A percentile compares a stretch with the other conserved stretches of the same genome.
These are phyloP conservation scores for Hypoxylon sp. DNA, from an alignment of 2,329 filamentous ascomycete species.

Conservation along the genomic window DNA sequence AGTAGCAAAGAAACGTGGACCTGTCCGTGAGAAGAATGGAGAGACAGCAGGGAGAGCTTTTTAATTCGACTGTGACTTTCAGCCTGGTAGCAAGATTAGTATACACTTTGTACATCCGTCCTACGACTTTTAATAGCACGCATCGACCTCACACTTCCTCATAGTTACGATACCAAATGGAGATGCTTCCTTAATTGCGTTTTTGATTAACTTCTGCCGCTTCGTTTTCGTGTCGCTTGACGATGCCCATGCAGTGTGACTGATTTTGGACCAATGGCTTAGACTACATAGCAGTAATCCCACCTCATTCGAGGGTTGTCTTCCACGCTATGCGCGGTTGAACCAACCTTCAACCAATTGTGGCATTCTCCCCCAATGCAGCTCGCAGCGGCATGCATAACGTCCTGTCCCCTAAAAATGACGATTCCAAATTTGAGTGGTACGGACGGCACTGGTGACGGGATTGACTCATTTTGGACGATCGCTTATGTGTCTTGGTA, in stretches of 20 bases:
- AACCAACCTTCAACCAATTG: constrained; percentile 24
- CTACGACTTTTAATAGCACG: constrained; percentile 47
- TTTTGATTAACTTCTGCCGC: constrained; percentile 17
- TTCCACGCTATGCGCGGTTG: constrained; percentile 35
- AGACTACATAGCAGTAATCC: constrained; percentile 10
- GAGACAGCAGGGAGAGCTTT: constrained; percentile 35
- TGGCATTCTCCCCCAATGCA: constrained; percentile 29
- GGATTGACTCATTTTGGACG: constrained; percentile 30
- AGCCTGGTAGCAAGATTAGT: constrained; percentile 44
- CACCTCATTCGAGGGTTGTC: constrained; percentile 28
- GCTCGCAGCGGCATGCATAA: constrained; percentile 34
- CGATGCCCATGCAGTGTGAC: constrained; percentile 34
- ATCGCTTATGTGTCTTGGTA: too few relatives aligned
- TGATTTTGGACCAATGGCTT: constrained; percentile 22
- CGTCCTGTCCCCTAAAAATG: constrained; percentile 25
- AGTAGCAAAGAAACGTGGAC: constrained; percentile 33
- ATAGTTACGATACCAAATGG: constrained; percentile 11
- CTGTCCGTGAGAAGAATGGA: constrained; percentile 36
- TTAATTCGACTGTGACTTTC: constrained; percentile 41
- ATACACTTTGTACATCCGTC: constrained; percentile 48
- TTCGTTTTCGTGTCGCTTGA: constrained; percentile 36
- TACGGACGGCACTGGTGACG: constrained; percentile 28
- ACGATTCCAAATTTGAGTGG: constrained; percentile 30
- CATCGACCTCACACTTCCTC: constrained; percentile 29
- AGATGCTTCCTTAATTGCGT: background rate